Evolutionary conservation across 169 alveolate genomes (phyloP).

Genomic region (Hammondia hammondi): DNA sequence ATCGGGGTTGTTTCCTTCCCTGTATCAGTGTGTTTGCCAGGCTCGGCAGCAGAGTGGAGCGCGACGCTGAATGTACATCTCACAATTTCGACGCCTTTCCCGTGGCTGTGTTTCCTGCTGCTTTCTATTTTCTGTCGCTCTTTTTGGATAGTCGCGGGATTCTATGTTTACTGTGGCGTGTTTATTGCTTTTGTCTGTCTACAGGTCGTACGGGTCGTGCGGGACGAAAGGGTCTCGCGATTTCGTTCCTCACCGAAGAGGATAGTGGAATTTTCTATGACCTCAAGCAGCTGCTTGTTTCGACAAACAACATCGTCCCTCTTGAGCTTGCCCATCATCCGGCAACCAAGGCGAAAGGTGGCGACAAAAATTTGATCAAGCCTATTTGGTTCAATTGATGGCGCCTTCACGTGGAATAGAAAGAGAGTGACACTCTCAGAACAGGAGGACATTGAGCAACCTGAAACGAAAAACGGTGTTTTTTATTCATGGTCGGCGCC

Average conservation of each 20-base stretch:
- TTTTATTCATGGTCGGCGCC: too few species aligned
- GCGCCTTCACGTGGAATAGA: conserved; percentile 77
- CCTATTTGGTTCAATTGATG: conserved; percentile 42
- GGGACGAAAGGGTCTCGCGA: conserved; percentile 96
- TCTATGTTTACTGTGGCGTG: not conserved
- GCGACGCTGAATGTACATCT: too few species aligned
- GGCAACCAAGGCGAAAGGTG: conserved; percentile 84
- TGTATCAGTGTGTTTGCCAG: too few species aligned
- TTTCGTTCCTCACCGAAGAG: conserved; percentile 92
- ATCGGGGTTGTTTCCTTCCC: too few species aligned
- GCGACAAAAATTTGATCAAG: conserved; percentile 51
- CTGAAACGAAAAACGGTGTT: too few species aligned
- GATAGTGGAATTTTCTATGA: conserved; percentile 89
- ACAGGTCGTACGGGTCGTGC: conserved; percentile 96
- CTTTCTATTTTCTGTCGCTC: not conserved
- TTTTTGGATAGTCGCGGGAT: not conserved
- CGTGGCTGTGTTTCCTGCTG: not conserved
- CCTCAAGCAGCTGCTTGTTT: conserved; percentile 88
- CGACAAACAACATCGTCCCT: conserved; percentile 92
- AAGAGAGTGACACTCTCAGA: conserved; percentile 79
- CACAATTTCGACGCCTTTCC: not conserved
- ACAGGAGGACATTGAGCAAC: too few species aligned
- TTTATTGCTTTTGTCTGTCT: not conserved
- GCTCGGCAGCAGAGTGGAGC: too few species aligned
- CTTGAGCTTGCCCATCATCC: conserved; percentile 90